A percentile compares a stretch with the other conserved stretches of the same genome.
Evolutionary conservation across 2,329 filamentous ascomycete genomes (phyloP).

Genomic region (Emericellopsis cladophorae): DNA sequence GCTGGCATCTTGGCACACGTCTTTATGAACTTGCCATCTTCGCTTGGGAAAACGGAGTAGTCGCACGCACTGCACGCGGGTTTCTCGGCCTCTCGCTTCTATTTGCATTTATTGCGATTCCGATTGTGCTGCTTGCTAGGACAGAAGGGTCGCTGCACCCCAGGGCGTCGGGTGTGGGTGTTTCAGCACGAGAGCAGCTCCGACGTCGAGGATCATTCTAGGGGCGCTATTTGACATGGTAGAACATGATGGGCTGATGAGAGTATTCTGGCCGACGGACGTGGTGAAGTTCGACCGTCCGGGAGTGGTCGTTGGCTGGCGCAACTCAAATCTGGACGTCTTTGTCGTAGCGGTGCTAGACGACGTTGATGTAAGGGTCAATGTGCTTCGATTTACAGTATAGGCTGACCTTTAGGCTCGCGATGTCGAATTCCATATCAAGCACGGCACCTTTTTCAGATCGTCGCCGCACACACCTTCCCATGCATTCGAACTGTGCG

Average conservation of each 20-base stretch:
- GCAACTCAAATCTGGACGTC: slow-evolving; percentile 81
- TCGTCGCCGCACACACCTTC: slow-evolving; percentile 68
- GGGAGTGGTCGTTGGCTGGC: slow-evolving; percentile 89
- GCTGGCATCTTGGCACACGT: slow-evolving; percentile 95
- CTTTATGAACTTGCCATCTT: slow-evolving; percentile 96
- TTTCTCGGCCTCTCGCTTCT: slow-evolving; percentile 71
- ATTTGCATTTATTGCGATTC: slow-evolving; percentile 75
- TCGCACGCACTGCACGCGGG: slow-evolving; percentile 77
- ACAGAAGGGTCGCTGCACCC: slow-evolving; percentile 79
- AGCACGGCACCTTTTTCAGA: slow-evolving; percentile 70
- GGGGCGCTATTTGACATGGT: slow-evolving; percentile 42
- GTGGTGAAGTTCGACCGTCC: slow-evolving; percentile 57
- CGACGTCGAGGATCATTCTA: slow-evolving; percentile 91
- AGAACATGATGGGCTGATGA: slow-evolving; percentile 80
- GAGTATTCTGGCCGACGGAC: slow-evolving; percentile 96
- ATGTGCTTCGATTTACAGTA: slow-evolving; percentile 1
- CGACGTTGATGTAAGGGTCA: slow-evolving; percentile 64
- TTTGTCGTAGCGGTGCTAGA: slow-evolving; percentile 84
- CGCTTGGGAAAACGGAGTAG: slow-evolving; percentile 96
- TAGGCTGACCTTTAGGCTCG: slow-evolving; percentile 35
- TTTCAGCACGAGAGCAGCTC: slow-evolving; percentile 92
- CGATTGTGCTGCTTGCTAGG: slow-evolving; percentile 70
- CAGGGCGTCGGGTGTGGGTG: slow-evolving; percentile 60
- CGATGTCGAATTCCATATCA: slow-evolving; percentile 79
- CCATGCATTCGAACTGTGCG: slow-evolving; percentile 76